Conservation (phyloP, 1,284 basidiomycete species). For the Ceraceosorus bombacis region DNA sequence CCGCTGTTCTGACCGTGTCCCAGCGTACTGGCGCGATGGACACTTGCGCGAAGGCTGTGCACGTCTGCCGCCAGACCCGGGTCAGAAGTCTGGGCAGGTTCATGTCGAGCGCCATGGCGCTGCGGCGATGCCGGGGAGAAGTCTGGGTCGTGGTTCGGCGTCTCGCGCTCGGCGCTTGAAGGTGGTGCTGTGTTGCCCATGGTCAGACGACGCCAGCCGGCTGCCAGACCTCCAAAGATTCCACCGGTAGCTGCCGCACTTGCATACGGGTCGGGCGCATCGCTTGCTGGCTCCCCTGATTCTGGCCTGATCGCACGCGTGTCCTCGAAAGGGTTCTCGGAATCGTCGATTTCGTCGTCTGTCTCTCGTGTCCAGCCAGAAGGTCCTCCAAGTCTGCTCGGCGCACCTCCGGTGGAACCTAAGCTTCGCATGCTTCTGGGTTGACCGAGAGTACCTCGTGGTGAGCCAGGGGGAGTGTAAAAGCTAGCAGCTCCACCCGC, state of each 20-base stretch:
- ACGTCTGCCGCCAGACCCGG: slow-evolving; percentile 18
- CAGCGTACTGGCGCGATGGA: slow-evolving; percentile 14
- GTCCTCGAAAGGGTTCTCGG: no score
- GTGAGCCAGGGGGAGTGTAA: no score
- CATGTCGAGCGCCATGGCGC: slow-evolving; percentile 1
- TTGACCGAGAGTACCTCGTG: no score
- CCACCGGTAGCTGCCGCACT: slow-evolving; percentile 18
- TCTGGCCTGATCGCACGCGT: no score
- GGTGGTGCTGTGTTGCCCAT: slow-evolving; percentile 15
- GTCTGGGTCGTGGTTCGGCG: neutral
- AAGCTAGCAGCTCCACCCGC: no score
- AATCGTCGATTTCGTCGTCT: no score
- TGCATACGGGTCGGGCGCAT: no score
- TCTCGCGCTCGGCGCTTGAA: neutral
- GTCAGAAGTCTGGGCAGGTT: slow-evolving; percentile 15
- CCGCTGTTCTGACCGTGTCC: slow-evolving; percentile 18
- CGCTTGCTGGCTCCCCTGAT: no score
- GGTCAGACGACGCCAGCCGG: slow-evolving; percentile 31
- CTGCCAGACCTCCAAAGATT: slow-evolving; percentile 25
- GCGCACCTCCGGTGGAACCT: no score
- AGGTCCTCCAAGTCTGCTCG: no score
- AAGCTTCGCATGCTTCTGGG: no score
- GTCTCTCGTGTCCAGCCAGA: no score
- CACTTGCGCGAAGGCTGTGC: slow-evolving; percentile 26
- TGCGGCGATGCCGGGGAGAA: neutral